Evolutionary conservation across 768 basidiomycete genomes (phyloP).

Genomic region (Cubamyces sp.): DNA sequence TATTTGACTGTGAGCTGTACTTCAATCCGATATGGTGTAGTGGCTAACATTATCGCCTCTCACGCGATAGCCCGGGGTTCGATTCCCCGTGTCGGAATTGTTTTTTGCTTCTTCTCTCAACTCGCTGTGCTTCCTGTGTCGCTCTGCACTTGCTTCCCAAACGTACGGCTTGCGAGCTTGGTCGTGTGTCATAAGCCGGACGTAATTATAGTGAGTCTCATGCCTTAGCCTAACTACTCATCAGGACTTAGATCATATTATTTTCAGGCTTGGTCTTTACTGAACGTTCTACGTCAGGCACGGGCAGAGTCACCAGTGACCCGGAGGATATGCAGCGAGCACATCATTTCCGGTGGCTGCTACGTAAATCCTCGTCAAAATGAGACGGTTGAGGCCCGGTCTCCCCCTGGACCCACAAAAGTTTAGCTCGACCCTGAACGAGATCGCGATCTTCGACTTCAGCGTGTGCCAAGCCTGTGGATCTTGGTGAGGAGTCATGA

Average conservation of each 20-base stretch:
- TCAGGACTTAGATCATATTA: too few relatives aligned
- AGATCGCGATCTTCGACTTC: constrained; percentile 1
- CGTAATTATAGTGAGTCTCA: too few relatives aligned
- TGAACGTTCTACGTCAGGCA: neutral
- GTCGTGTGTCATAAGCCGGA: too few relatives aligned
- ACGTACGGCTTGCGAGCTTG: neutral
- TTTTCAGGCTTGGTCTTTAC: neutral
- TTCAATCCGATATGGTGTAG: constrained; percentile 26
- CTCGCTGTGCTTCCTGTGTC: neutral
- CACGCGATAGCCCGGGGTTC: constrained; percentile 28
- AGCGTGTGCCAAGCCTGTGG: neutral
- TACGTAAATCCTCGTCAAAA: neutral
- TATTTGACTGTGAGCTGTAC: too few relatives aligned
- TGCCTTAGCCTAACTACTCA: too few relatives aligned
- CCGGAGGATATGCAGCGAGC: neutral
- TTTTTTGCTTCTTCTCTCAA: neutral
- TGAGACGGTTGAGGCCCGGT: neutral
- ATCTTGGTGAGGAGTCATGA: neutral
- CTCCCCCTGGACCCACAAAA: neutral
- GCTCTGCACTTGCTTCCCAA: neutral
- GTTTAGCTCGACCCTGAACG: neutral
- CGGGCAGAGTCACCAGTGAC: neutral
- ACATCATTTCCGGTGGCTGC: neutral
- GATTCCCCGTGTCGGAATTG: constrained; percentile 25
- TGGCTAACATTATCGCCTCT: constrained; percentile 28